Evolutionary conservation across 2,329 filamentous ascomycete genomes (phyloP), one percentile per base, ranked within the genome.

Genomic region (Chaetomium globosum): DNA sequence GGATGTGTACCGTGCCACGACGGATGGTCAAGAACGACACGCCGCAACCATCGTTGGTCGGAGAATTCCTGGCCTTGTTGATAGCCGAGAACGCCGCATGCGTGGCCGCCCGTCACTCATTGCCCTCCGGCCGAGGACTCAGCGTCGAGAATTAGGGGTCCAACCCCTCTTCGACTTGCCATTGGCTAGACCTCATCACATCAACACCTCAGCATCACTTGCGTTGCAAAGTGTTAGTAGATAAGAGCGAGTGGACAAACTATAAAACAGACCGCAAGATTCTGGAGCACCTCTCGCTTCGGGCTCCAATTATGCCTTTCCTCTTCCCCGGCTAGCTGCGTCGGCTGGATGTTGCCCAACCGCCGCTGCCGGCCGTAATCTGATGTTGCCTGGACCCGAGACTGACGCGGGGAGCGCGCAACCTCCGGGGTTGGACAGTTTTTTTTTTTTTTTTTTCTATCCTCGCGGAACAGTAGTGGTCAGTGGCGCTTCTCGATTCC

Each of bases 301-400:
- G 26, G 48, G 49, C 48, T 26, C 31, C 48, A 53, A 46, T 51
- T 16, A 13, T 46, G 26, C n/a, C n/a, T 4, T 54, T 28, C 19
- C 21, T 57, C 21, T 16, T 4, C 5, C 8, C 23, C 51, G 54
- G 39, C 19, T 36, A 26, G 33, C 48, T 23, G 36, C 62, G 6
- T 59, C 36, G 3, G 19, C 31, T 23, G n/a, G n/a, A 39, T 16
- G 28, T 46, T 48, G 31, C 36, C 28, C 28, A 59, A 30, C 62
- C 49, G 54, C 46, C 31, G 4, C 61, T 33, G 52, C 52, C 60
- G 46, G 61, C 61, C 61, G 54, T 63, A 46, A 52, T 48, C 54
- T 12, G 46, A 39, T 28, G 6, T 23, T 46, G 46, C 33, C 54
- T 58, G 19, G 61, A 63, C 46, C 54, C 54, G 61, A 46, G 46